Base-by-base conservation (phyloP, 257 asterid genomes). In the Salvia splendens region DNA sequence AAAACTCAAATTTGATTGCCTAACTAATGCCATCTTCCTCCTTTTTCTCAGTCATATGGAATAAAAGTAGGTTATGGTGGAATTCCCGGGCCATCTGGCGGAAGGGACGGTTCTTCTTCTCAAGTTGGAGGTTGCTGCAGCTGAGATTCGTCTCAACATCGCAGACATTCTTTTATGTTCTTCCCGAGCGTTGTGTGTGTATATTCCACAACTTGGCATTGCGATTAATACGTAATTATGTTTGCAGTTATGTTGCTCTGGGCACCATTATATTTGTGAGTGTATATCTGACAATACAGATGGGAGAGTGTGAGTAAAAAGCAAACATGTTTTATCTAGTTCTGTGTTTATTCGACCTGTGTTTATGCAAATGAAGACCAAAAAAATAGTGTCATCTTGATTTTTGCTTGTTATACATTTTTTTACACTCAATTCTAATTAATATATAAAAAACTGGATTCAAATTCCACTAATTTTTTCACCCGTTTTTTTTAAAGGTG, bases 111-210 rank as follows among this genome's bases (percentile, higher is more conserved):
- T 61, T 68, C 84, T 65, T 80, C 79, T 61, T 71, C 96, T 69
- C 99, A 87, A 75, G 87, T 80, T 48, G 96, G 96, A 61, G 96
- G 95, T 62, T 91, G 99, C 82, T 94, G 97, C 85, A 67, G 93
- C 73, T 94, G 80, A 88, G 61, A 57, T 58, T 62, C 54, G 16
- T 38, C 5, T 36, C 42, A 69, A 49, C 74, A 43, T 45, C 61
- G 53, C 15, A 38, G 24, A 40, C 54, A 59, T 54, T 66, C 64
- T 51, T 61, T 71, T 16, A 64, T 24, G 51, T 54, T 43, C 47
- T 24, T 14, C 68, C 49, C 3, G 35, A 20, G 9, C 59, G 30
- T 74, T 49, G 17, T 51, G 70, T 51, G 70, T 75, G 54, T 57
- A 75, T 57, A 48, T 55, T 64, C 71, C 65, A 58, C 35, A 67